A percentile compares a stretch with the other conserved stretches of the same genome.
These are phyloP conservation scores for Fusarium beomiforme DNA, from an alignment of 2,329 filamentous ascomycete species.

Conservation along the genomic window DNA sequence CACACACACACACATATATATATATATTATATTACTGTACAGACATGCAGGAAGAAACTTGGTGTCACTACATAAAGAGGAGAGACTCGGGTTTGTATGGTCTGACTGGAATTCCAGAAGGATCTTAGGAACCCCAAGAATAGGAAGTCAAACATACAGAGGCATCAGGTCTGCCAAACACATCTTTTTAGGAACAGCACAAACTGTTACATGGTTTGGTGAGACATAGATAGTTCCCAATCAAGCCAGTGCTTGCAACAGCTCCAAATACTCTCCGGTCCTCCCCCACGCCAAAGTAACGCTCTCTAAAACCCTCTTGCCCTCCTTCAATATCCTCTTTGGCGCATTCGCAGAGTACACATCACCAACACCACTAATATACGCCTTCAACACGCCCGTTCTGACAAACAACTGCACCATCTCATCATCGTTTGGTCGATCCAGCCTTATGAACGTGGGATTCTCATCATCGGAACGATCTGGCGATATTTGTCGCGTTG, in stretches of 20 bases:
- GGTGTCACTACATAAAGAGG: no score
- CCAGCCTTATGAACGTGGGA: constrained; percentile 60
- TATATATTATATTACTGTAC: no score
- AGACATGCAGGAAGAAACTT: no score
- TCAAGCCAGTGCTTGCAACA: background rate
- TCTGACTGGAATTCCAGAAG: no score
- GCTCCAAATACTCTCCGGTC: constrained; percentile 5
- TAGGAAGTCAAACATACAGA: no score
- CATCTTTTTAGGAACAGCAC: background rate
- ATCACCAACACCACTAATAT: constrained; percentile 63
- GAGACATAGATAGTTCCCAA: background rate
- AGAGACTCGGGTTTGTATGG: no score
- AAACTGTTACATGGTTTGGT: background rate
- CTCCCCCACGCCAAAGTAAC: constrained; percentile 34
- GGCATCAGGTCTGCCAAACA: no score
- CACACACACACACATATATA: no score
- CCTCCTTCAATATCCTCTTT: constrained; percentile 32
- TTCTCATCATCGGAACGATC: constrained; percentile 3
- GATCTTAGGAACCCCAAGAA: no score
- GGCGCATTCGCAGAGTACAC: constrained; percentile 46
- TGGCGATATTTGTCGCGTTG: background rate
- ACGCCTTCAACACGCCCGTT: constrained; percentile 59
- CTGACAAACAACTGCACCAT: constrained; percentile 66
- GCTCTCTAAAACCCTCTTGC: constrained; percentile 28
- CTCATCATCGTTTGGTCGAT: constrained; percentile 66